phyloP scores from a whole-genome alignment of 768 basidiomycete genomes.

The Mycena vitilis region DNA sequence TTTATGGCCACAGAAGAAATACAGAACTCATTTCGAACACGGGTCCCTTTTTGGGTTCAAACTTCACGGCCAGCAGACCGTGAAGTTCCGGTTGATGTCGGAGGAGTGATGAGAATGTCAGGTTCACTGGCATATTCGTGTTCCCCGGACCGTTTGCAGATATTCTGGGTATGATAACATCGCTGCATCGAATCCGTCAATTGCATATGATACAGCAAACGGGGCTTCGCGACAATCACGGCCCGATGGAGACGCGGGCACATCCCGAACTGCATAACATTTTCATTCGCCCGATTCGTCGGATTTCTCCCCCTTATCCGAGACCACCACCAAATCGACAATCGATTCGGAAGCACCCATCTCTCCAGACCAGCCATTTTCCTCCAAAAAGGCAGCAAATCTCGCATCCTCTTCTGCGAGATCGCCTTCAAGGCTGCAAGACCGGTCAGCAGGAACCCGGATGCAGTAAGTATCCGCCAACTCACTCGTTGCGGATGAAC shows the following conservation, averaged over 20 bases:
- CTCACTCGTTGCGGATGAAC: slow-evolving; percentile 29
- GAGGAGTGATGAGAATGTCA: background rate
- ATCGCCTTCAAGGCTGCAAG: slow-evolving; percentile 76
- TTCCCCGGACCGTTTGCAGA: too few relatives aligned
- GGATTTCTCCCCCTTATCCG: too few relatives aligned
- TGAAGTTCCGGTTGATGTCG: slow-evolving; percentile 16
- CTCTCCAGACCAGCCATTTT: slow-evolving; percentile 74
- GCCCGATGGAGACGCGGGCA: background rate
- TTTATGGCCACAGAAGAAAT: background rate
- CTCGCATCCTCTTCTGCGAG: slow-evolving; percentile 73
- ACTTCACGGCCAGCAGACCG: slow-evolving; percentile 8
- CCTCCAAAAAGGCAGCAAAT: slow-evolving; percentile 69
- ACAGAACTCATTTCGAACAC: background rate
- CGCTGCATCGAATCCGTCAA: background rate
- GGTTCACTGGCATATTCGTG: too few relatives aligned
- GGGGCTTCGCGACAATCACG: background rate
- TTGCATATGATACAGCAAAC: background rate
- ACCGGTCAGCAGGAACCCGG: slow-evolving; percentile 63
- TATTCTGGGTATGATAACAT: background rate
- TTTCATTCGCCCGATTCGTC: too few relatives aligned
- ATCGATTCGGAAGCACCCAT: slow-evolving; percentile 61
- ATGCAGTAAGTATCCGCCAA: slow-evolving; percentile 63
- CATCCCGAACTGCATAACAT: background rate
- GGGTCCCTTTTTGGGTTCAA: slow-evolving; percentile 9
- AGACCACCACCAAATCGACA: slow-evolving; percentile 61